Evolutionary conservation across 768 basidiomycete genomes (phyloP), one percentile per base, ranked within the genome.

Genomic region (Termitomyces heimii): DNA sequence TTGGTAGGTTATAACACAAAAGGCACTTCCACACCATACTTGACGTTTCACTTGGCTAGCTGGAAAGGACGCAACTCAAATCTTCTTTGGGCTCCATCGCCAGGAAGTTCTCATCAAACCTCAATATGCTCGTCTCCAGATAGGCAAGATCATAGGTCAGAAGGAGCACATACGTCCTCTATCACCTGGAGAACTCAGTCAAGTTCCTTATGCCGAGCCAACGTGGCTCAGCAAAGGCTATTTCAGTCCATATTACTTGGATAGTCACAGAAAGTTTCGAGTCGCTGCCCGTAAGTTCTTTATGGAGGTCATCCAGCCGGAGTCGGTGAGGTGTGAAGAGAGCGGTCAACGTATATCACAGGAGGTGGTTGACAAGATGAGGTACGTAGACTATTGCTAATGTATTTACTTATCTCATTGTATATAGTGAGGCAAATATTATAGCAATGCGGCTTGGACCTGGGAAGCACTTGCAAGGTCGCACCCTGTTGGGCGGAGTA

Each of bases 371-470:
- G 85, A 94, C 63, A 88, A 88, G 67, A 82, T 96, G 73, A 83
- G 86, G 88, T 92, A 70, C 59, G 22, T 47, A 7, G 14, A 32
- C 47, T 10, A 40, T 24, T 47, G 16, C 16, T 4, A 46, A 29
- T 49, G 10, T 14, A 9, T 29, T 54, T 28, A 9, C 13, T 26
- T 12, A 49, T 32, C 43, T 31, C 2, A 34, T 29, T 14, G 29
- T 39, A 46, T 51, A 34, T 63, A 93, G 92, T 24, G 85, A 86
- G 62, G 71, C 78, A 57, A 88, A 92, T 69, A 76, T 95, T 43
- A 84, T 92, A 51, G 86, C 90, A 7, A 95, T 97, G 93, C 83
- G 94, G 5, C 78, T 94, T 53, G 94, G 94, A 2, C 94, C 93
- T 3, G 92, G 91, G 20, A 91, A 92, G 69, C 92, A 95, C 67